phyloP scores from a whole-genome alignment of 1,284 basidiomycete genomes.

The Leccinum olivaceoglutinosum region DNA sequence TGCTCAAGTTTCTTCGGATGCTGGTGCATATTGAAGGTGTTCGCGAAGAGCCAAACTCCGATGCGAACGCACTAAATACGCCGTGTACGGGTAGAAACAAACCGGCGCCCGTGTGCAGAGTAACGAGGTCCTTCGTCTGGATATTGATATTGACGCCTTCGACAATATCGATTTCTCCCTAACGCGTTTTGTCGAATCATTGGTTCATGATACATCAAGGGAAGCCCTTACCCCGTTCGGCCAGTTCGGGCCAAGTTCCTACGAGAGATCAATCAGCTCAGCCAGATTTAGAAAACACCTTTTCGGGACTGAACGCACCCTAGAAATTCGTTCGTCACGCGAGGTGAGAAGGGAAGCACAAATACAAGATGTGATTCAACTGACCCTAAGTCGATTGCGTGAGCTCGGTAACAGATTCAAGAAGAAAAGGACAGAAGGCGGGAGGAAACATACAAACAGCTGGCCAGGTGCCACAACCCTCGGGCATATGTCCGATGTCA shows the following conservation, averaged over 20 bases:
- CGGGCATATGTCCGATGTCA: conserved; percentile 34
- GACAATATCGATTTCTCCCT: conserved; percentile 61
- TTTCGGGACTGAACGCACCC: conserved; percentile 9
- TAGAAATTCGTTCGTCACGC: neutral
- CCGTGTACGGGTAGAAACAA: neutral
- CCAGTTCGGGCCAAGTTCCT: conserved; percentile 26
- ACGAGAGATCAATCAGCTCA: neutral
- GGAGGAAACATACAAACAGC: conserved; percentile 24
- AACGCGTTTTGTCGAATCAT: neutral
- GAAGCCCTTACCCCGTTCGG: conserved; percentile 15
- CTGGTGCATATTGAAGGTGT: neutral
- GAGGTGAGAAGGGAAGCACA: conserved; percentile 4
- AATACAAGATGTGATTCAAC: conserved; percentile 3
- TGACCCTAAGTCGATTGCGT: conserved; percentile 14
- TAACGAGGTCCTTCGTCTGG: conserved; percentile 47
- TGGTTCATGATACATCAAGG: neutral
- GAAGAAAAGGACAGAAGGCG: neutral
- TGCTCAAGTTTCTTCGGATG: neutral
- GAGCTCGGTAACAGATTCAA: neutral
- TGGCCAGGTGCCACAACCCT: conserved; percentile 37
- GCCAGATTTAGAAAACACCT: neutral
- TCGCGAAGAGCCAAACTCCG: neutral
- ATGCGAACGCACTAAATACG: neutral
- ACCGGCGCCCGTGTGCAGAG: conserved; percentile 55
- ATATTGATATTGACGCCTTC: conserved; percentile 56